Base-by-base conservation (phyloP, 306 rosid genomes). In the Vicia faba region DNA sequence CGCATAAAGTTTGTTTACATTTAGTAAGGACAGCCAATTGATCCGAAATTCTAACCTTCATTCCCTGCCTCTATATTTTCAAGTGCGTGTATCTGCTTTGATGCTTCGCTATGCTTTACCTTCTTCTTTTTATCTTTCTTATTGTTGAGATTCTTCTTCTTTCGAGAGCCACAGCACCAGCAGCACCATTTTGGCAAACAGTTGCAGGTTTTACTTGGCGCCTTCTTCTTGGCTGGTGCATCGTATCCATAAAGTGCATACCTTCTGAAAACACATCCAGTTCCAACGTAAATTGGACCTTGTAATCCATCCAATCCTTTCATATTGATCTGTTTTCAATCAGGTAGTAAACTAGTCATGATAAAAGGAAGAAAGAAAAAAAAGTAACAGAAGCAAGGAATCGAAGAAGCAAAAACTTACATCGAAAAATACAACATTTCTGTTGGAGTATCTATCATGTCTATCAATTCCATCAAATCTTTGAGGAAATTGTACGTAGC, bases 241-340 rank as follows among this genome's bases (percentile, higher is more conserved):
- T 93, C 99, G 23, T 43, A 86, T 68, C 97, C 99, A 70, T 93
- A 93, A 10, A 93, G 95, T 0, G 97, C 99, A 10, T 65, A 64
- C 89, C 95, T 86, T 83, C 95, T 81, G 89, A 93, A 93, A 76
- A 89, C 96, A 69, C 99, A 93, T 68, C 97, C 97, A 46, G 99
- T 93, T 79, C 99, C 99, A 2, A 90, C 97, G 69, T 93, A 93
- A 70, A 93, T 90, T 48, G 97, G 99, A 66, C 99, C 99, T 86
- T 93, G 97, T 68, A 90, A 70, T 29, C 96, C 99, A 66, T 93
- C 97, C 69, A 93, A 79, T 25, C 96, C 99, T 86, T 90, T 93
- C 99, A 93, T 90, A 85, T 90, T 93, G 80, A 93, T 90, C 97
- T 89, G 95, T 71, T 84, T 78, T 23, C 51, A 76, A 23, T 67